Percentiles rank a stretch among this genome's conserved stretches.
phyloP scores from a whole-genome alignment of 306 rosid genomes.

The Trichosanthes cucumerina region DNA sequence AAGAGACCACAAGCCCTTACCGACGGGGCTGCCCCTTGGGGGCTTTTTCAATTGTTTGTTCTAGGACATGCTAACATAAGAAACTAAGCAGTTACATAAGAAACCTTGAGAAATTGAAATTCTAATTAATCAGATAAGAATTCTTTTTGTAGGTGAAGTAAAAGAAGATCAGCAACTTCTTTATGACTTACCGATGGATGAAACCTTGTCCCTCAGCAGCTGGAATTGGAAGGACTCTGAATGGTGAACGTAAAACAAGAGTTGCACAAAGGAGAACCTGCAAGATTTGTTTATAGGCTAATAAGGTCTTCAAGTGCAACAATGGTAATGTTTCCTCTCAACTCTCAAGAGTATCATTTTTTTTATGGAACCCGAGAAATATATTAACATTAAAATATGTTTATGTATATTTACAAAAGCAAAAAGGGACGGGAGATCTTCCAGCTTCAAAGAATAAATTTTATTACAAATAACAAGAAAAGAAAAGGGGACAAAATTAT shows the following conservation, averaged over 20 bases:
- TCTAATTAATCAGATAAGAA: background rate
- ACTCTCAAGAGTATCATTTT: background rate
- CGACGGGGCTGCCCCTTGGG: no score
- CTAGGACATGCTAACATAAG: background rate
- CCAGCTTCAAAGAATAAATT: background rate
- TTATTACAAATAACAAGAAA: background rate
- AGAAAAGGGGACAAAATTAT: background rate
- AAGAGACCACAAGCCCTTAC: no score
- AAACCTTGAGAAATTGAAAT: background rate
- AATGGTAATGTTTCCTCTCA: background rate
- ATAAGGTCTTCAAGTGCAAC: background rate
- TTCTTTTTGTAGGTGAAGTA: background rate
- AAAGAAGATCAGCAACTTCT: background rate
- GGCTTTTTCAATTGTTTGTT: background rate
- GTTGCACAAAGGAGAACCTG: conserved; percentile 78
- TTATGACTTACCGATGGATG: conserved; percentile 65
- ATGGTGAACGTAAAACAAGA: conserved; percentile 38
- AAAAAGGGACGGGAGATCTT: background rate
- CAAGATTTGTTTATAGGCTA: conserved; percentile 14
- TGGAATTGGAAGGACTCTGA: conserved; percentile 27
- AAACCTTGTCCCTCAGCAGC: conserved; percentile 47
- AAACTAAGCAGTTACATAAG: background rate
- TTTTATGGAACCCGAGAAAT: background rate
- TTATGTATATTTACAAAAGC: background rate
- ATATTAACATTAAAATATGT: background rate